These are phyloP conservation scores for Rhazya stricta DNA, from an alignment of 257 asterid genomes.

Conservation along the genomic window DNA sequence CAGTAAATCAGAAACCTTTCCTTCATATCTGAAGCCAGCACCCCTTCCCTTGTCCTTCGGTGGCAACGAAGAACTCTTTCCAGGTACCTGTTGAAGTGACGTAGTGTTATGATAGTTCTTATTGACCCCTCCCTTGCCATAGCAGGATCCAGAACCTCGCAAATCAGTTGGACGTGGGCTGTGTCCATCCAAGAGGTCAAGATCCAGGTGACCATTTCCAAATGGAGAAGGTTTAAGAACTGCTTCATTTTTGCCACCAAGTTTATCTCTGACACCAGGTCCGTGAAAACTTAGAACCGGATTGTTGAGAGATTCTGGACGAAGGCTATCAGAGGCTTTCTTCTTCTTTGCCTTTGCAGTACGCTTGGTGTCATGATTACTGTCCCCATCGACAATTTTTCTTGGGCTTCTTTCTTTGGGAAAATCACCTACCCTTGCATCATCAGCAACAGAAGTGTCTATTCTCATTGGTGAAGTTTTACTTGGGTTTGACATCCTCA, in stretches of 20 bases:
- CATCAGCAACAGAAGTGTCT: slow-evolving; percentile 32
- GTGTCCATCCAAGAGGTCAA: slow-evolving; percentile 18
- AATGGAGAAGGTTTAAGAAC: slow-evolving; percentile 15
- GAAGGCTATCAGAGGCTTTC: slow-evolving; percentile 18
- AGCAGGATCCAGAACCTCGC: slow-evolving; percentile 21
- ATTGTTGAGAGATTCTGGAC: slow-evolving; percentile 18
- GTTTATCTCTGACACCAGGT: slow-evolving; percentile 16
- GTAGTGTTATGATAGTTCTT: slow-evolving; percentile 14
- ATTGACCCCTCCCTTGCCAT: slow-evolving; percentile 21
- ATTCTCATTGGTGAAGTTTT: slow-evolving; percentile 34
- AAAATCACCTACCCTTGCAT: slow-evolving; percentile 28
- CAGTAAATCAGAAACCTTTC: slow-evolving; percentile 23
- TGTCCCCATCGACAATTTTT: slow-evolving; percentile 34
- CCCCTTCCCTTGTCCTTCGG: slow-evolving; percentile 23
- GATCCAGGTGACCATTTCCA: slow-evolving; percentile 21
- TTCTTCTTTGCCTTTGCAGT: slow-evolving; percentile 33
- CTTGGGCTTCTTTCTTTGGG: slow-evolving; percentile 28
- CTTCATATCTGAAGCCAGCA: slow-evolving; percentile 15
- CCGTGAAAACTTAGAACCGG: slow-evolving; percentile 21
- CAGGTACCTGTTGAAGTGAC: slow-evolving; percentile 28
- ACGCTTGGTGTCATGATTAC: slow-evolving; percentile 25
- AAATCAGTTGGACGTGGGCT: slow-evolving; percentile 15
- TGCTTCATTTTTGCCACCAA: slow-evolving; percentile 9
- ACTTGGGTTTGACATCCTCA: slow-evolving; percentile 37
- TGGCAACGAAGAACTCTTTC: slow-evolving; percentile 24